Base-by-base conservation (phyloP, 306 rosid genomes). In the Glycine tomentella region DNA sequence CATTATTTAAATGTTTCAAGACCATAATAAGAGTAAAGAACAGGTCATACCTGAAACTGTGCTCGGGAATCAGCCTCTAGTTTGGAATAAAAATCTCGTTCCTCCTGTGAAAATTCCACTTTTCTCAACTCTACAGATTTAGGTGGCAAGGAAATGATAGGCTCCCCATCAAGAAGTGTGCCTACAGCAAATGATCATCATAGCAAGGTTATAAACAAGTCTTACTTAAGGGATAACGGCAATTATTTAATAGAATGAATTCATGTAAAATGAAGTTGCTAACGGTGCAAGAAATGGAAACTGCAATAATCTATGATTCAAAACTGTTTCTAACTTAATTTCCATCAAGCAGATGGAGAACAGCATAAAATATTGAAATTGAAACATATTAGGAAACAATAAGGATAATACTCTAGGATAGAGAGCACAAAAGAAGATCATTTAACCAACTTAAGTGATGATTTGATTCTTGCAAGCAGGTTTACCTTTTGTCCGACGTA, bases 51-150 rank as follows among this genome's bases (percentile, higher is more conserved):
- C 88, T 95, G 88, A 84, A 93, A 95, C 86, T 95, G 99, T 77
- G 97, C 99, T 46, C 98, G 97, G 70, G 99, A 95, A 84, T 93
- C 99, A 57, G 96, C 95, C 86, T 95, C 99, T 52, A 95, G 83
- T 86, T 85, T 89, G 81, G 96, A 88, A 86, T 95, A 95, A 87
- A 95, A 95, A 80, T 91, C 92, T 13, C 99, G 97, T 68, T 95
- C 99, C 90, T 91, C 94, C 36, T 33, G 52, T 3, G 99, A 90
- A 84, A 95, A 95, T 2, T 95, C 99, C 81, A 95, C 97, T 59
- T 84, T 91, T 80, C 85, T 93, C 81, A 95, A 86, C 83, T 91
- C 93, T 66, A 95, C 83, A 14, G 1, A 80, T 80, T 95, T 95
- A 34, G 99, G 97, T 31, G 99, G 99, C 86, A 95, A 83, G 62